Evolutionary conservation across 768 basidiomycete genomes (phyloP), one percentile per base, ranked within the genome.

Genomic region (Lyophyllum decastes): DNA sequence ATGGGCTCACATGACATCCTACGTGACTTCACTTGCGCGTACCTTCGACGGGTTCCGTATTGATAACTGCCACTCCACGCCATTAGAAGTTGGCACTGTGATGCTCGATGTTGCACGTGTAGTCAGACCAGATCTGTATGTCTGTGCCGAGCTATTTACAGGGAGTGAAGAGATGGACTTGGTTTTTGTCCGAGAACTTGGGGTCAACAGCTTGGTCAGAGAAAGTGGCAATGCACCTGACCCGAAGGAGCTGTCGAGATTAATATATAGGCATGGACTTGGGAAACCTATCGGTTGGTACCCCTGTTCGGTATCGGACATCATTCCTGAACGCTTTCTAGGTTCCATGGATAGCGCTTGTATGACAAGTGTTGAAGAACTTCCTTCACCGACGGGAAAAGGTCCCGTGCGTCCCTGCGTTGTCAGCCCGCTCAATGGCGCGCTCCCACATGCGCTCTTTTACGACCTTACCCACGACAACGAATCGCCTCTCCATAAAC

Each of bases 381-480:
- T 97, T 11, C 81, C 87, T 4, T 87, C 93, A 10, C 92, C 92
- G 2, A 90, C 88, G 30, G 90, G 92, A 7, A 89, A 87, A 67
- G 95, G 95, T 1, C 88, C 89, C 4, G 74, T 83, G 54, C 84
- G 91, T 7, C 80, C 82, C 4, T 92, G 91, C 56, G 67, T 86
- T 35, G 85, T 98, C 50, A 89, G 82, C 9, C 89, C 91, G 7
- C 82, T 95, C 51, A 84, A 89, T 55, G 97, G 97, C 6, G 94
- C 92, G 0, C 72, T 79, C 35, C 97, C 97, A 0, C 97, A 99
- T 68, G 94, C 97, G 0, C 81, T 98, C 33, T 80, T 98, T 67
- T 98, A 94, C 73, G 97, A 99, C 71, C 80, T 93, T 56, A 98
- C 97, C 1, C 97, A 99, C 73, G 97, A 99, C 75, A 99, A 99